Evolutionary conservation across 2,329 filamentous ascomycete genomes (phyloP).

Genomic region (Aaosphaeria pasadenensis): DNA sequence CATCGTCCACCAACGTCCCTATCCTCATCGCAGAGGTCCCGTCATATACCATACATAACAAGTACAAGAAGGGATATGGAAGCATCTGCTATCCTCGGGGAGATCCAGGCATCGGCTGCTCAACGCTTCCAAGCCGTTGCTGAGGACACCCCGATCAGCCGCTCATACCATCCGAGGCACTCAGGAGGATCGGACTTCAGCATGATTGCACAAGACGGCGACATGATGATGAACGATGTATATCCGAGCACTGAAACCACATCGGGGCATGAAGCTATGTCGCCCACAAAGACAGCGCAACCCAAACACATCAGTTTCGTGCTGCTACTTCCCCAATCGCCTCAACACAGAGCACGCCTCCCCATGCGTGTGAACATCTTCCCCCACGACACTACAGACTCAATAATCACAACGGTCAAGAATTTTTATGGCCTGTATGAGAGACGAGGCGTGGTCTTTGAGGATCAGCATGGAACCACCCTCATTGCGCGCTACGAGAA

Average conservation of each 20-base stretch:
- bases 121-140: constrained; percentile 19
- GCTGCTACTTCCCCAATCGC: constrained; percentile 65
- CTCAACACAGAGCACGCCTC: constrained; percentile 68
- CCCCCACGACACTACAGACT: constrained; percentile 93
- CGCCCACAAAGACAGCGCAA: constrained; percentile 36
- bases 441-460: constrained; percentile 82
- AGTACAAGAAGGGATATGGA: constrained; percentile 2
- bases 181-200: constrained; percentile 17
- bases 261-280: constrained; percentile 30
- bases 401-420: constrained; percentile 96
- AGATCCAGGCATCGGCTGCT: constrained; percentile 22
- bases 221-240: constrained; percentile 30
- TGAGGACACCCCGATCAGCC: constrained; percentile 25
- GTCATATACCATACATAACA: constrained; percentile 9
- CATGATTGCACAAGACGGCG: constrained; percentile 24
- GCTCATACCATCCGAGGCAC: constrained; percentile 24
- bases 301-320: constrained; percentile 77
- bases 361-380: constrained; percentile 90
- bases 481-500: constrained; percentile 97
- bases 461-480: constrained; percentile 83
- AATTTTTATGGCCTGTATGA: constrained; percentile 98
- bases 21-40: constrained; percentile 9
- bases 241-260: constrained; percentile 35
- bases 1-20: constrained; percentile 14
- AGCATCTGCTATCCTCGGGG: constrained; percentile 28